These are phyloP conservation scores for Cutaneotrichosporon sp. DNA, from an alignment of 1,284 basidiomycete species.

Conservation along the genomic window DNA sequence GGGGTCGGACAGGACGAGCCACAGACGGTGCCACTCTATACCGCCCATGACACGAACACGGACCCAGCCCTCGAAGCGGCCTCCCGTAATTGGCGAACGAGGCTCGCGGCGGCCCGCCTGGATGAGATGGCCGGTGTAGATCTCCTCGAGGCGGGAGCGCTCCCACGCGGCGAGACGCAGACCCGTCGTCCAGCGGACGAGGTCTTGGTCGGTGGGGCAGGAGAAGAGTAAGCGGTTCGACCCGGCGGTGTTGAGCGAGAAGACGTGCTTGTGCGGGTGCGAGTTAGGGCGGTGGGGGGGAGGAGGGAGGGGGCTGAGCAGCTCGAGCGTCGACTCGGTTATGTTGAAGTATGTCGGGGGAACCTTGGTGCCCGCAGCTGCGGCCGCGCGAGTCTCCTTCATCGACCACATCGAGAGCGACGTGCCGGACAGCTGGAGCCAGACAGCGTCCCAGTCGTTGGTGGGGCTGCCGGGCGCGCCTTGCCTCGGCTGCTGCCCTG, in stretches of 20 bases:
- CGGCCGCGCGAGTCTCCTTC: slow-evolving; percentile 53
- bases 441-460: slow-evolving; percentile 90
- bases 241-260: slow-evolving; percentile 93
- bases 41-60: slow-evolving; percentile 88
- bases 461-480: slow-evolving; percentile 72
- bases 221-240: slow-evolving; percentile 88
- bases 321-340: slow-evolving; percentile 57
- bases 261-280: slow-evolving; percentile 66
- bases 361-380: slow-evolving; percentile 49
- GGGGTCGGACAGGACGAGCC: slow-evolving; percentile 68
- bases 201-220: slow-evolving; percentile 68
- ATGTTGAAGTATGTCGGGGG: slow-evolving; percentile 52
- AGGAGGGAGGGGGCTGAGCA: slow-evolving; percentile 58
- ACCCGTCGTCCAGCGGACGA: slow-evolving; percentile 88
- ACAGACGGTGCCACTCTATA: slow-evolving; percentile 92
- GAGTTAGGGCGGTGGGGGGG: slow-evolving; percentile 56
- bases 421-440: slow-evolving; percentile 91
- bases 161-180: slow-evolving; percentile 93
- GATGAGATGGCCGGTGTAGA: slow-evolving; percentile 93
- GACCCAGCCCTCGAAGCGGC: slow-evolving; percentile 86
- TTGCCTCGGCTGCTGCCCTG: slow-evolving; percentile 60
- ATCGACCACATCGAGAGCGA: slow-evolving; percentile 66
- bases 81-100: slow-evolving; percentile 66
- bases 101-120: slow-evolving; percentile 69
- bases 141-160: slow-evolving; percentile 91